Conservation (phyloP, 768 basidiomycete species). For the Gloeophyllum trabeum region DNA sequence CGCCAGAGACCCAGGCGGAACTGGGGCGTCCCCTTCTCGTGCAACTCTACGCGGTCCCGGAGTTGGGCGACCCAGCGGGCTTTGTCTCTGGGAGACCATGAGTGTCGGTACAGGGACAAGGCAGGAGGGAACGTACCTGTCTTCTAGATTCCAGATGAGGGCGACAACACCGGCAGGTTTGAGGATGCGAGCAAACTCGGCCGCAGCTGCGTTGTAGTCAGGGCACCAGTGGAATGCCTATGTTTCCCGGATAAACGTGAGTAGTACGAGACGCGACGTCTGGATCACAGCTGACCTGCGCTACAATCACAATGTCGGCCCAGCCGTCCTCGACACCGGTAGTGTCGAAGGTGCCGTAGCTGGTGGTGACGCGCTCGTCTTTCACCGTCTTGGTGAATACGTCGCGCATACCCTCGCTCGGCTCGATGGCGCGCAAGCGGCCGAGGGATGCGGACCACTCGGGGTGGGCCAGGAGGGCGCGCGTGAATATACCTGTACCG, state of each 20-base stretch:
- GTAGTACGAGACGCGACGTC: conserved; percentile 2
- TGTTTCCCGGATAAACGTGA: conserved; percentile 5
- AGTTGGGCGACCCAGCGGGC: conserved; percentile 69
- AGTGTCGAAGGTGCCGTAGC: conserved; percentile 62
- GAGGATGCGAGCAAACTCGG: conserved; percentile 73
- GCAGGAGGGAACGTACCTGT: conserved; percentile 33
- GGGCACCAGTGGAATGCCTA: conserved; percentile 95
- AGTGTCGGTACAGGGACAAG: neutral
- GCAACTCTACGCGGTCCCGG: conserved; percentile 54
- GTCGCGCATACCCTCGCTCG: conserved; percentile 77
- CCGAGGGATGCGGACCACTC: conserved; percentile 39
- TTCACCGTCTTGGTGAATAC: conserved; percentile 46
- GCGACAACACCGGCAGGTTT: conserved; percentile 63
- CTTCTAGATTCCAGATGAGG: conserved; percentile 89
- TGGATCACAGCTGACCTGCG: conserved; percentile 38
- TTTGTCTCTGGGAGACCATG: conserved; percentile 26
- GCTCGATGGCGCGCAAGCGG: conserved; percentile 65
- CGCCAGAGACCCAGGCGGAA: conserved; percentile 74
- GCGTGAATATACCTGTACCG: conserved; percentile 86
- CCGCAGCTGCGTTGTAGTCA: conserved; percentile 57
- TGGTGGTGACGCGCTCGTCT: conserved; percentile 39
- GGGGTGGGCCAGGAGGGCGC: conserved; percentile 59
- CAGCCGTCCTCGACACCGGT: conserved; percentile 51
- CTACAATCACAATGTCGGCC: conserved; percentile 73
- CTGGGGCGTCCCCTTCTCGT: conserved; percentile 72